phyloP scores from a whole-genome alignment of 768 basidiomycete genomes.

The Tylopilus rubrobrunneus region DNA sequence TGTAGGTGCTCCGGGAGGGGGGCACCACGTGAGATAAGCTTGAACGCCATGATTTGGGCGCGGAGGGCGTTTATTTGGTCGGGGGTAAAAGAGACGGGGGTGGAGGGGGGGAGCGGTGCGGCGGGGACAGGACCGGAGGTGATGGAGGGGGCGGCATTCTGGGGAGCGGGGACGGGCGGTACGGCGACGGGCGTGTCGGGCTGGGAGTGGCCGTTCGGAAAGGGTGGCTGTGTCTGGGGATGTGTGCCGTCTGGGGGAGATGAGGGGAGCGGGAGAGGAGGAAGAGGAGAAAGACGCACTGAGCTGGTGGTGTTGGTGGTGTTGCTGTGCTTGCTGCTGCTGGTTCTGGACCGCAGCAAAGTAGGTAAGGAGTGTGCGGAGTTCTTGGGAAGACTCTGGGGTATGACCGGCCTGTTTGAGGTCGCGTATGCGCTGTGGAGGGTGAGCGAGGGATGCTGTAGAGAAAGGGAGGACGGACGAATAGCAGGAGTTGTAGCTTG shows the following conservation, averaged over 20 bases:
- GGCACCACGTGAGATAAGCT: conserved; percentile 59
- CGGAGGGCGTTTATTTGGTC: conserved; percentile 76
- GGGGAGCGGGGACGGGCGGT: conserved; percentile 32
- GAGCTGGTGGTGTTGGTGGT: conserved; percentile 26
- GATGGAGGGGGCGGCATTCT: conserved; percentile 36
- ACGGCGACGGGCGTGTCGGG: conserved; percentile 6
- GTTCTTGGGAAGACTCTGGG: conserved; percentile 42
- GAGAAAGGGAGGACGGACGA: conserved; percentile 4
- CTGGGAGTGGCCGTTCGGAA: conserved; percentile 41
- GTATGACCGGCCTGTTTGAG: conserved; percentile 44
- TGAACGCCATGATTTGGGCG: conserved; percentile 81
- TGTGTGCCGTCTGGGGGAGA: conserved; percentile 28
- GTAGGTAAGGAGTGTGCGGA: conserved; percentile 38
- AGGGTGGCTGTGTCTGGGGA: conserved; percentile 30
- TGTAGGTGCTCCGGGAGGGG: conserved; percentile 69
- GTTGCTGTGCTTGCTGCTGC: conserved; percentile 28
- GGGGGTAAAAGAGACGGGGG: conserved; percentile 73
- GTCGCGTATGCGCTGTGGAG: conserved; percentile 38
- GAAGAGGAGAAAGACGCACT: conserved; percentile 25
- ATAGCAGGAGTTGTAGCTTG: conserved; percentile 22
- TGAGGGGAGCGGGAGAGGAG: conserved; percentile 10
- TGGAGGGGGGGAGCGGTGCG: conserved; percentile 53
- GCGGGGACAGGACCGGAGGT: conserved; percentile 49
- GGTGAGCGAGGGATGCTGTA: not conserved
- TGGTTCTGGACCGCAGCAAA: conserved; percentile 31